phyloP scores from a whole-genome alignment of 2,329 filamentous ascomycete genomes.

The Trichoderma atroviride region DNA sequence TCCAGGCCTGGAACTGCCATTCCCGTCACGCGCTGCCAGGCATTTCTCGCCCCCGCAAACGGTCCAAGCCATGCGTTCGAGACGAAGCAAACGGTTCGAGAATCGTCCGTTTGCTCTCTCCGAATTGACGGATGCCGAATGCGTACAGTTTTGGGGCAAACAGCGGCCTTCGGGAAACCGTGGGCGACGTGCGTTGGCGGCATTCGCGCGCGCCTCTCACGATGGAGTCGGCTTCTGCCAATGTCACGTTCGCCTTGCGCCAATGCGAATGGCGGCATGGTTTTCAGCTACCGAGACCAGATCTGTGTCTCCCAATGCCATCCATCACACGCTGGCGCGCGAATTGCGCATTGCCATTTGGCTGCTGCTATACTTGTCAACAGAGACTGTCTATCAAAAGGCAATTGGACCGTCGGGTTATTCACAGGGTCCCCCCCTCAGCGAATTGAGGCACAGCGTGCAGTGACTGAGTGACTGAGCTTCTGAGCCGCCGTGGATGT shows the following conservation, averaged over 20 bases:
- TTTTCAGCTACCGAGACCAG: neutral
- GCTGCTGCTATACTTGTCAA: neutral
- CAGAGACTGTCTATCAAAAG: conserved; percentile 14
- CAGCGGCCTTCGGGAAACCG: conserved; percentile 11
- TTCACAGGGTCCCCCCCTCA: conserved; percentile 26
- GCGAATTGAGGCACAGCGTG: conserved; percentile 20
- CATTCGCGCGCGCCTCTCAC: conserved; percentile 3
- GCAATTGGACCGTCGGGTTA: conserved; percentile 25
- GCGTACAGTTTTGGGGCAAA: neutral
- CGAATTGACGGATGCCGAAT: conserved; percentile 22
- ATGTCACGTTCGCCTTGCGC: conserved; percentile 21
- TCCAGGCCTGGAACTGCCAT: conserved; percentile 7
- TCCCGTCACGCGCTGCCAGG: conserved; percentile 19
- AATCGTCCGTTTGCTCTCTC: conserved; percentile 15
- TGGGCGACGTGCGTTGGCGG: neutral
- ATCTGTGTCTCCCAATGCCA: conserved; percentile 8
- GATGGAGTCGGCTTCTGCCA: neutral
- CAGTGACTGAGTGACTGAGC: neutral
- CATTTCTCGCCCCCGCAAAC: conserved; percentile 22
- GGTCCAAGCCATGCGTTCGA: conserved; percentile 5
- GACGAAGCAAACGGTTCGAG: conserved; percentile 6
- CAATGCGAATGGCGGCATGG: conserved; percentile 4
- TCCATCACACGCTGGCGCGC: neutral
- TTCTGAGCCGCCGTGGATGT: conserved; percentile 27
- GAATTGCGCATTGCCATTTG: neutral